Percentiles rank a stretch among this genome's conserved stretches.
Conservation (phyloP, 805 yeast genomes). For the Candida silvatica region DNA sequence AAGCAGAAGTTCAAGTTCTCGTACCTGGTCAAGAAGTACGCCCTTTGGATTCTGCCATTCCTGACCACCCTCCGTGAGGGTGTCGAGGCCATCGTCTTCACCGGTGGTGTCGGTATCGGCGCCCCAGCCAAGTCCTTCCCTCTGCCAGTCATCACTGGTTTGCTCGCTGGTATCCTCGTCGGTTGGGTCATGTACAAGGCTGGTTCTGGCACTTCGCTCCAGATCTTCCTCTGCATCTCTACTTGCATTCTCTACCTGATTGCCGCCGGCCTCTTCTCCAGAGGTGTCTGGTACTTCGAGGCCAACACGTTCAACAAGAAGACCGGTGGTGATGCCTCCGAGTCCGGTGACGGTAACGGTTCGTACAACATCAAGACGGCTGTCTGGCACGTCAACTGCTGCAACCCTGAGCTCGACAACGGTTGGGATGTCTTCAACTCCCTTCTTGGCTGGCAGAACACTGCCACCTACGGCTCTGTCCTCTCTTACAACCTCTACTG, state of each 20-base stretch:
- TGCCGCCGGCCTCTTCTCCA: constrained; percentile 86
- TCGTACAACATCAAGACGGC: constrained; percentile 72
- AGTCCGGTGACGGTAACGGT: constrained; percentile 90
- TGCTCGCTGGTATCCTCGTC: constrained; percentile 65
- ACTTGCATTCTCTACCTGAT: constrained; percentile 86
- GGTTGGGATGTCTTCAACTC: constrained; percentile 99
- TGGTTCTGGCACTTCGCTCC: constrained; percentile 78
- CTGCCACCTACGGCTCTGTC: constrained; percentile 91
- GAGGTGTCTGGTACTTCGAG: constrained; percentile 90
- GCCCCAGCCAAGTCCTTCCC: constrained; percentile 62
- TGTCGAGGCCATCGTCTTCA: constrained; percentile 90
- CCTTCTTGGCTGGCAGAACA: constrained; percentile 92
- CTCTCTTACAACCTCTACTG: constrained; percentile 85
- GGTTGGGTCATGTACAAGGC: constrained; percentile 73
- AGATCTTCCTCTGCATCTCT: constrained; percentile 76
- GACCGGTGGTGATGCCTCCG: constrained; percentile 95
- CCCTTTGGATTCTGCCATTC: constrained; percentile 85
- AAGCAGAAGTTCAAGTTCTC: constrained; percentile 46
- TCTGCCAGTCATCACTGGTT: constrained; percentile 83
- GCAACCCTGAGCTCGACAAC: constrained; percentile 83
- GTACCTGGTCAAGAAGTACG: constrained; percentile 59
- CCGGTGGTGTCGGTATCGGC: constrained; percentile 86
- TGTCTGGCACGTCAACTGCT: constrained; percentile 97
- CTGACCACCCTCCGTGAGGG: constrained; percentile 95
- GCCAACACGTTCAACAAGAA: constrained; percentile 48